Base-by-base conservation (phyloP, 345 rosid genomes). In the Bruguiera parviflora region DNA sequence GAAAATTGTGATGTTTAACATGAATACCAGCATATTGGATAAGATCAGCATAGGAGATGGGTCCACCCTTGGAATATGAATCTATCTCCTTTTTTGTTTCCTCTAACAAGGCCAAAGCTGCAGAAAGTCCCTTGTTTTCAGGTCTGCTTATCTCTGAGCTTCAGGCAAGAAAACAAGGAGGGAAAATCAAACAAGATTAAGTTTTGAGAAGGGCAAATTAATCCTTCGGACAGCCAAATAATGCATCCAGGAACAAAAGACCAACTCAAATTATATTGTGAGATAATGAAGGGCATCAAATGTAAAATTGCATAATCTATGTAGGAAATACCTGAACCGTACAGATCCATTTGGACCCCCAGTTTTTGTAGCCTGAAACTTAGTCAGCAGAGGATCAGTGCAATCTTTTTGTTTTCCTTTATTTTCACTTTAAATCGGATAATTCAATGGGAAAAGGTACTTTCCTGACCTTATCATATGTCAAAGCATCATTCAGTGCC, bases 311-410 rank as follows among this genome's bases (percentile, higher is more conserved):
- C 29, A 56, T 24, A 56, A 47, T 29, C 60, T n/a, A 37, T 58
- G 67, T 35, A 71, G 65, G 72, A 71, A 67, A 70, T 88, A 89
- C 98, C 97, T 88, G 81, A 94, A 84, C 37, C 92, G 84, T 71
- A 91, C 75, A 29, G 98, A 94, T 80, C 97, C 97, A 81, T 94
- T 94, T 53, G 98, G 84, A 28, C 97, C 98, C 11, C 97, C 98
- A 52, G 97, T 78, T 84, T 94, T 94, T 68, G 98, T 81, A 80
- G 90, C 88, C 96, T 94, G 74, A 83, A 69, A 71, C 66, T 69
- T 73, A 61, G 69, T 55, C 70, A 73, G 62, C 63, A 78, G 58
- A 57, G 65, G 66, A 74, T 81, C 67, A 75, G 68, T 25, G 39
- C 29, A 53, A 56, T 28, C 31, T 1, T 58, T 10, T 71, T 13